Evolutionary conservation across 306 rosid species (phyloP), one percentile per base, ranked within the genome.

Genomic region (Gastrolobium bilobum): DNA sequence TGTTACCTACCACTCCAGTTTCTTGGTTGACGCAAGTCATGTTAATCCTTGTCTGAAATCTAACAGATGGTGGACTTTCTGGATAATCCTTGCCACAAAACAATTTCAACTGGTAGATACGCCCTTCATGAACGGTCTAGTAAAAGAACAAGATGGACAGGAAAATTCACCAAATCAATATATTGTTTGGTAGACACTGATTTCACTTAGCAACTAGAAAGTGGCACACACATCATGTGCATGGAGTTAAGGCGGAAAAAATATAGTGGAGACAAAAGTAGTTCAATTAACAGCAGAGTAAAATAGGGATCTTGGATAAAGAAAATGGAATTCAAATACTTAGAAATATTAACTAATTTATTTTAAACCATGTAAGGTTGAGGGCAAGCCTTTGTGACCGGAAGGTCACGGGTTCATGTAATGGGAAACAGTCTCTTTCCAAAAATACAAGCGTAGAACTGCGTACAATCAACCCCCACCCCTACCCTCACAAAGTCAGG

Each of bases 51-150:
- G 97, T 86, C 84, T 93, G 99, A 85, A 95, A 93, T 86, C 93
- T 93, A 62, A 93, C 99, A 42, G 94, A 85, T 77, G 99, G 99
- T 40, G 98, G 97, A 53, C 89, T 90, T 64, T 90, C 98, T 1
- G 98, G 99, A 84, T 95, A 95, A 71, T 93, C 98, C 87, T 90
- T 86, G 65, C 98, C 94, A 30, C 99, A 95, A 75, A 91, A 93
- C 81, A 95, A 89, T 69, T 93, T 95, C 89, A 93, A 86, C 79
- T 95, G 99, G 87, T 90, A 89, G 81, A 93, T 95, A 71, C 94
- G 86, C 58, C 98, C 99, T 86, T 95, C 99, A 71, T 95, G 99
- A 72, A 95, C 92, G 79, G 98, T 91, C 99, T 95, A 84, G 77
- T 43, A 78, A 79, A 51, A 74, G 61, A 82, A 82, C 76, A 87